Evolutionary conservation across 495 filamentous ascomycete genomes (phyloP).

Genomic region (Diplogelasinospora grovesii): DNA sequence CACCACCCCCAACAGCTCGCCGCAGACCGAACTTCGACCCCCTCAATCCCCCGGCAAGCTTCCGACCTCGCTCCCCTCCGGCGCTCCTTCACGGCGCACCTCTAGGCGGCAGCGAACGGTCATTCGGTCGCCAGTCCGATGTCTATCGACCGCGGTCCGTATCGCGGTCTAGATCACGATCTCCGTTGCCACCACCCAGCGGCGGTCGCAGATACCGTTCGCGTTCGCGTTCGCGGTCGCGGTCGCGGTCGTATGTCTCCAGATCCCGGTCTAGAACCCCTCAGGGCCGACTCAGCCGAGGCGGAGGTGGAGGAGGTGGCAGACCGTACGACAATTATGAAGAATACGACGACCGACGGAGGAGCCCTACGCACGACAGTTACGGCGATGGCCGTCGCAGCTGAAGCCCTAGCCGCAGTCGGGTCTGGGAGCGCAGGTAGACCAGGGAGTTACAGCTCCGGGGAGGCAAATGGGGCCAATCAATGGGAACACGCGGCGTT

Average conservation of each 20-base stretch:
- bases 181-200: slow-evolving; percentile 31
- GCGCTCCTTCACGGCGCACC: slow-evolving; percentile 15
- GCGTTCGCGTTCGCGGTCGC: slow-evolving; percentile 14
- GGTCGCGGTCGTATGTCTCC: slow-evolving; percentile 51
- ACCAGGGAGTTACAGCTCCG: not conserved
- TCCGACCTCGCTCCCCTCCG: slow-evolving; percentile 25
- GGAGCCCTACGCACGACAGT: slow-evolving; percentile 58
- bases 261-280: slow-evolving; percentile 36
- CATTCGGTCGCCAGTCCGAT: slow-evolving; percentile 40
- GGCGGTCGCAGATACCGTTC: slow-evolving; percentile 34
- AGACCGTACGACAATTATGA: slow-evolving; percentile 29
- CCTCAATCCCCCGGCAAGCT: slow-evolving; percentile 34
- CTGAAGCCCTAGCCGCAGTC: slow-evolving; percentile 21
- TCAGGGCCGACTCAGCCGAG: slow-evolving; percentile 24
- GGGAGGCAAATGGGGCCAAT: not conserved
- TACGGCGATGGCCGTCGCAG: slow-evolving; percentile 38
- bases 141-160: slow-evolving; percentile 46
- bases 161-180: slow-evolving; percentile 41
- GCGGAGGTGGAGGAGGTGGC: slow-evolving; percentile 35
- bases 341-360: slow-evolving; percentile 36
- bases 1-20: slow-evolving; percentile 42
- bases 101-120: too few relatives aligned
- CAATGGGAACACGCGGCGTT: slow-evolving; percentile 4
- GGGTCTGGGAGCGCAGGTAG: slow-evolving; percentile 18
- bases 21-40: slow-evolving; percentile 44